phyloP scores from a whole-genome alignment of 805 yeast genomes.

The Pichia ethanolica region DNA sequence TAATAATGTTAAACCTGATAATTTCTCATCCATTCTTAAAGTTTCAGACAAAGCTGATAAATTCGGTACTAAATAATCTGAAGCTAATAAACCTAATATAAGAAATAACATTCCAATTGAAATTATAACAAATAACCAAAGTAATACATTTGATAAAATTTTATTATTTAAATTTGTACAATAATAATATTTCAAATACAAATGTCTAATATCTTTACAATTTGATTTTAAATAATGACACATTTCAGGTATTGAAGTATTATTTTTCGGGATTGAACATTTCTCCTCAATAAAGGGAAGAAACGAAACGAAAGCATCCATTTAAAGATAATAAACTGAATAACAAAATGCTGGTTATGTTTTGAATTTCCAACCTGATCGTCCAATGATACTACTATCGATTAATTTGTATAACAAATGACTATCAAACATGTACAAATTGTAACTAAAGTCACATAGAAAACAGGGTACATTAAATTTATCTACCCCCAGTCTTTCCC shows the following conservation, averaged over 20 bases:
- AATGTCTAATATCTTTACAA: constrained; percentile 16
- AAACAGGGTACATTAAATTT: too few relatives aligned
- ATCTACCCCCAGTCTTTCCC: too few relatives aligned
- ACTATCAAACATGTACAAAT: too few relatives aligned
- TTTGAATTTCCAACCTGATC: too few relatives aligned
- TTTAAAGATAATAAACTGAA: not conserved
- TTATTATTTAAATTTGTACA: constrained; percentile 14
- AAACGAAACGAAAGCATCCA: not conserved
- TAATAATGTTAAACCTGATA: constrained; percentile 79
- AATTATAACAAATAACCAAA: constrained; percentile 8
- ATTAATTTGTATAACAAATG: too few relatives aligned
- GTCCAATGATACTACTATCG: too few relatives aligned
- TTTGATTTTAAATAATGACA: constrained; percentile 18
- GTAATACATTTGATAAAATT: constrained; percentile 4
- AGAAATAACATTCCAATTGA: constrained; percentile 41
- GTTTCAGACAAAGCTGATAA: constrained; percentile 55
- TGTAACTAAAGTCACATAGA: too few relatives aligned
- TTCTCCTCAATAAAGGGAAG: not conserved
- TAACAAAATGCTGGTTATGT: too few relatives aligned
- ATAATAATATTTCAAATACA: constrained; percentile 20
- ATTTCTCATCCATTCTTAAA: constrained; percentile 60
- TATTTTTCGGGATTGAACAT: constrained; percentile 7
- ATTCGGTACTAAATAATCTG: constrained; percentile 77
- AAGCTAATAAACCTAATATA: constrained; percentile 70
- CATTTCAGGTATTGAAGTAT: constrained; percentile 6